Conservation (phyloP, 1,284 basidiomycete species). For the Marasmius tenuissimus region DNA sequence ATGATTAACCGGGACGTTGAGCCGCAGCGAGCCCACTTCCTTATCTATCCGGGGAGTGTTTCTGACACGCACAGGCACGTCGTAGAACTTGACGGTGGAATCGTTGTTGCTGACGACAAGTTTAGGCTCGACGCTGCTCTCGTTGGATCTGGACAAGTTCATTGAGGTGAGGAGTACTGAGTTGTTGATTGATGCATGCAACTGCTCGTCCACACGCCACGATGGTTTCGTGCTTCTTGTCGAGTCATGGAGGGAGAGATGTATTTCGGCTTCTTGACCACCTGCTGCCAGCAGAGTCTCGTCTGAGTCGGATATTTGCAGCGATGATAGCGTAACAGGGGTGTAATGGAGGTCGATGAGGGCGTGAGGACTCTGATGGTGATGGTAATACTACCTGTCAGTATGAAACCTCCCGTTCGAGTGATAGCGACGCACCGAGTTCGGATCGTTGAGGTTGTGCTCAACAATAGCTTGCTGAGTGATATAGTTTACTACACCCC, state of each 20-base stretch:
- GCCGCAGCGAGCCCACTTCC: constrained; percentile 52
- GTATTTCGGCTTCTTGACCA: constrained; percentile 79
- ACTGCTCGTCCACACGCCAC: constrained; percentile 59
- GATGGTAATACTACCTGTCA: not conserved
- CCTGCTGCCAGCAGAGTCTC: constrained; percentile 77
- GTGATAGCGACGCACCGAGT: constrained; percentile 43
- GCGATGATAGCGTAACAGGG: constrained; percentile 69
- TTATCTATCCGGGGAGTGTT: constrained; percentile 41
- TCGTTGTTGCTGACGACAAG: constrained; percentile 86
- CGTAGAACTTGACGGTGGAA: constrained; percentile 72
- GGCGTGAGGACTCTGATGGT: constrained; percentile 43
- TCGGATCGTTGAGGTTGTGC: constrained; percentile 55
- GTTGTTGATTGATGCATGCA: constrained; percentile 80
- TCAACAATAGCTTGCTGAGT: constrained; percentile 59
- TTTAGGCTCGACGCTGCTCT: constrained; percentile 67
- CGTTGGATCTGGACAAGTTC: constrained; percentile 53
- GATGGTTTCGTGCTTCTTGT: constrained; percentile 29
- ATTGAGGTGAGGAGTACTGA: constrained; percentile 71
- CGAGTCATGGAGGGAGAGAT: constrained; percentile 55
- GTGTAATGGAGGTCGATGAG: constrained; percentile 59
- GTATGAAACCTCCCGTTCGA: not conserved
- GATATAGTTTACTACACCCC: constrained; percentile 69
- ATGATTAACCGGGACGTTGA: constrained; percentile 65
- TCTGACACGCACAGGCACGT: constrained; percentile 59
- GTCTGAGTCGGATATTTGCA: constrained; percentile 51